Base-by-base conservation (phyloP, 2,329 filamentous ascomycete genomes). In the Colletotrichum melonis region DNA sequence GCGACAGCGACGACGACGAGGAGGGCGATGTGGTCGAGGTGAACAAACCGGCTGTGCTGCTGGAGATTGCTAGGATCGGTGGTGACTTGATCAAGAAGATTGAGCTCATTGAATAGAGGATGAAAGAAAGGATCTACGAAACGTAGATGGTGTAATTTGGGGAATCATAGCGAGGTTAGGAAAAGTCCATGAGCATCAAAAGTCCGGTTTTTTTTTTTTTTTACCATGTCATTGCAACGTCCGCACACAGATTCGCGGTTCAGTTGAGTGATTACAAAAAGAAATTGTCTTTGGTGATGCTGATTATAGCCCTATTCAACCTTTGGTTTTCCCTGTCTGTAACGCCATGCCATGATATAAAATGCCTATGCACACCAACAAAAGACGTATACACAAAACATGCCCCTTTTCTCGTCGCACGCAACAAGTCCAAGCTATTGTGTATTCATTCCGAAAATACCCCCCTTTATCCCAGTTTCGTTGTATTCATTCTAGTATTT, bases 21-120 rank as follows among this genome's bases (percentile, higher is more conserved):
- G 84, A 85, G 5, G 84, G 80, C 9, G 84, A 83, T 63, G 83
- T 88, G 26, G 90, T 93, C 28, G 87, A 89, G 75, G 82, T 95
- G 6, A 95, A 97, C 77, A 90, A 89, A 76, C 85, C 86, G 55
- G 92, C 88, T 0, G 90, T 97, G 5, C 78, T 95, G 63, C 86
- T 90, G 38, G 94, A 97, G 83, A 94, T 97, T 80, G 90, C 90
- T 55, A 89, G 91, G 74, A 85, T 92, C 54, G 91, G 91, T 9
- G 91, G 90, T 1, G 89, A 92, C 71, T 79, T 98, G 81, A 87
- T 98, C 58, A 88, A 90, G 76, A 89, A 82, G 78, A 90, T 96
- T 69, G 91, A 95, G 78, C 83, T 79, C 73, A 78, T 5, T 76
- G 63, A 62, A 78, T 35, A 77, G 4, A 52, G 46, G 69, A 77